phyloP scores from a whole-genome alignment of 192 early-diverging fungal genomes.

The Linnemannia elongata region DNA sequence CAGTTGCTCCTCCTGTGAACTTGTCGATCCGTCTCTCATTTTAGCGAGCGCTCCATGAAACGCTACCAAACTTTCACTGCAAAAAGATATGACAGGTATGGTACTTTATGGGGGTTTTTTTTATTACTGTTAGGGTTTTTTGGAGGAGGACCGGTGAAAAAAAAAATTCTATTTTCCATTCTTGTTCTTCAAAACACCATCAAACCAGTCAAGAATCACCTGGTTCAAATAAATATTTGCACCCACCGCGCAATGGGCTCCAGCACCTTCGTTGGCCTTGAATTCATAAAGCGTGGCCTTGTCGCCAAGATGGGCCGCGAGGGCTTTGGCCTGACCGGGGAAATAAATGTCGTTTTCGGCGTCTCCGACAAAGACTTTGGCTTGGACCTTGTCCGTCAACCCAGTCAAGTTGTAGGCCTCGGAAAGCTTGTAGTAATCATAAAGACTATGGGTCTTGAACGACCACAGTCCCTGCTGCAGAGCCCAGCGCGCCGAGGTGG shows the following conservation, averaged over 20 bases:
- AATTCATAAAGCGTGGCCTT: conserved; percentile 37
- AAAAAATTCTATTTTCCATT: conserved; percentile 23
- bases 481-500: conserved; percentile 35
- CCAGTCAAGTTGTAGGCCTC: conserved; percentile 32
- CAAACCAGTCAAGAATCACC: conserved; percentile 38
- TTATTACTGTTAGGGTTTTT: background rate
- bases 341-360: conserved; percentile 33
- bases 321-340: conserved; percentile 35
- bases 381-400: conserved; percentile 33
- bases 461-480: conserved; percentile 37
- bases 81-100: conserved; percentile 22
- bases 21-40: conserved; percentile 23
- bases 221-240: conserved; percentile 31
- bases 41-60: conserved; percentile 20
- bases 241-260: conserved; percentile 30
- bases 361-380: conserved; percentile 31
- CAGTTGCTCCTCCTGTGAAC: conserved; percentile 12
- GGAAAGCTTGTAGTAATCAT: conserved; percentile 31
- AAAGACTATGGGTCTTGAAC: conserved; percentile 34
- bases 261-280: conserved; percentile 35
- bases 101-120: conserved; percentile 15
- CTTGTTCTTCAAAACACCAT: conserved; percentile 32
- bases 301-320: conserved; percentile 29
- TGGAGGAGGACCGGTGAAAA: conserved; percentile 2
- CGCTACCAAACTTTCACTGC: conserved; percentile 20